Evolutionary conservation across 2,329 filamentous ascomycete genomes (phyloP), one percentile per base, ranked within the genome.

Genomic region (Trichoderma guizhouense): DNA sequence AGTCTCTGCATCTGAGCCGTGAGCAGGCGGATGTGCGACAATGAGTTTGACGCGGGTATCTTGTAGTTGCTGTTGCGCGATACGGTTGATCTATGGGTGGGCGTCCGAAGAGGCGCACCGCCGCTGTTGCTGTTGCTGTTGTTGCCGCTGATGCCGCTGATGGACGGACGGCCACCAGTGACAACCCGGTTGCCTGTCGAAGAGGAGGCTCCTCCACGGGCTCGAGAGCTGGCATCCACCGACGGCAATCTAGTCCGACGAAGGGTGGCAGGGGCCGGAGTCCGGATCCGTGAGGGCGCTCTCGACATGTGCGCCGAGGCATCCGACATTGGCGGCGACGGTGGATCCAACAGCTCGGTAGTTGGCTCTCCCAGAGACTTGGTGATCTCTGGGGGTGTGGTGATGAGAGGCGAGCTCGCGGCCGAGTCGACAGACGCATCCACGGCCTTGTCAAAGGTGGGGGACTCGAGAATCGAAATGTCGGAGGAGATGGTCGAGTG

Each of bases 1-100:
- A 99, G 90, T 76, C 94, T 93, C 82, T 98, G 94, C 94, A 98
- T 98, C 83, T 98, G 96, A 32, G 94, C 95, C 72, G 97, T 97
- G 75, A 99, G 90, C 34, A 92, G 92, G 74, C 95, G 93, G 78
- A 99, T 97, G 80, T 99, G 96, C 75, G 93, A 92, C 64, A 99
- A 89, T 2, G 96, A 98, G 74, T 85, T 89, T 73, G 86, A 90
- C 68, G 86, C 84, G 30, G 88, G 87, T 51, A 89, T 76, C 73
- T 83, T 86, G 76, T 87, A 82, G 21, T 84, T 83, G 26, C 83
- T 78, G 12, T 83, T 82, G n/a, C 88, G 84, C 61, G 89, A 83
- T n/a, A 90, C 92, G 11, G 89, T 85, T 1, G 86, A 77, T 34
- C 81, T 79, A 66, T 86, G 79, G 34, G 79, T 78, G 2, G 82